A percentile compares a stretch with the other conserved stretches of the same genome.
Evolutionary conservation across 805 yeast species (phyloP).

Genomic region (Candida morakotiae): DNA sequence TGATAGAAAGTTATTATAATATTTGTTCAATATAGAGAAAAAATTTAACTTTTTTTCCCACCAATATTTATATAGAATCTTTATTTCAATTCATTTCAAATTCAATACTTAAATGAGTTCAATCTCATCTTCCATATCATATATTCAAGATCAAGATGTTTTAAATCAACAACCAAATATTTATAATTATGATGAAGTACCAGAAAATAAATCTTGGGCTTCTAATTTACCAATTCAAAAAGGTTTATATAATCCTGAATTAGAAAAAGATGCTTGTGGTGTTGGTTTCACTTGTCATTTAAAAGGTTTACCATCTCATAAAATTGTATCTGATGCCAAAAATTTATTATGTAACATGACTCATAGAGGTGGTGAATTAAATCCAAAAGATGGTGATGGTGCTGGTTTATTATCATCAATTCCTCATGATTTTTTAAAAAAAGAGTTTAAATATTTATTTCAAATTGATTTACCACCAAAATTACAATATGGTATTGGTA

Average conservation of each 20-base stretch:
- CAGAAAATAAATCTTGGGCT: slow-evolving; percentile 89
- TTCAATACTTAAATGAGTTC: slow-evolving; percentile 7
- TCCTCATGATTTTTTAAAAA: slow-evolving; percentile 80
- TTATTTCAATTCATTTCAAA: no score
- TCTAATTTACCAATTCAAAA: slow-evolving; percentile 77
- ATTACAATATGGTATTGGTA: slow-evolving; percentile 95
- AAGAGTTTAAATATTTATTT: slow-evolving; percentile 76
- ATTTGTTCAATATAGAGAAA: no score
- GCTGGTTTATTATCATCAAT: slow-evolving; percentile 94
- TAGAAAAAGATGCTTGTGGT: slow-evolving; percentile 97
- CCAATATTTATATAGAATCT: no score
- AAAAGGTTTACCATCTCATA: slow-evolving; percentile 83
- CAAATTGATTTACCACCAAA: slow-evolving; percentile 64
- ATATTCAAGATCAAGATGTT: slow-evolving; percentile 38
- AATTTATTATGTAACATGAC: slow-evolving; percentile 93
- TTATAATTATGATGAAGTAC: slow-evolving; percentile 68
- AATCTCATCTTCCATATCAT: slow-evolving; percentile 16
- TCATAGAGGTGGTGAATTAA: slow-evolving; percentile 98
- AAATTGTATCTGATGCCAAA: slow-evolving; percentile 87
- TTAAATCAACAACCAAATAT: slow-evolving; percentile 28
- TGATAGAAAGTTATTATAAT: no score
- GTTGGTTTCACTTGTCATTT: slow-evolving; percentile 96
- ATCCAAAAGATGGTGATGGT: slow-evolving; percentile 97
- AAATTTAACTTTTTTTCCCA: no score
- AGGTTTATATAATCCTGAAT: slow-evolving; percentile 91